These are phyloP conservation scores for Nitzschia sp. DNA, from an alignment of 108 stramenopile species.

Conservation along the genomic window DNA sequence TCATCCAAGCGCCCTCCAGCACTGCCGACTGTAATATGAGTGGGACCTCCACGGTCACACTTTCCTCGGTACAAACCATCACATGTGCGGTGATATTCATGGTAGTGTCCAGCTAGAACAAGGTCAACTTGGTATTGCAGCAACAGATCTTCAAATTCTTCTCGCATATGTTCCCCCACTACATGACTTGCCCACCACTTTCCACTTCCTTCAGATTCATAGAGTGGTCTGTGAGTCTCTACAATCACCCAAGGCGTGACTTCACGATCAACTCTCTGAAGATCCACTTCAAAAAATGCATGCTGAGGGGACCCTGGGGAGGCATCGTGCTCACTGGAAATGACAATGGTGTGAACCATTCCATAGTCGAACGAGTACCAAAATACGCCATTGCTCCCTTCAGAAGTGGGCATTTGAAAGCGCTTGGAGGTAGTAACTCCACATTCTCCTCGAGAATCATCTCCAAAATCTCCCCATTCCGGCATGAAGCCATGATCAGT, in stretches of 20 bases:
- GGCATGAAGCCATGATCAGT: slow-evolving; percentile 55
- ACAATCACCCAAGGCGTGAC: slow-evolving; percentile 83
- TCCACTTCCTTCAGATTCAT: slow-evolving; percentile 38
- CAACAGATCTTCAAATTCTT: slow-evolving; percentile 73
- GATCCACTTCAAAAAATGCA: slow-evolving; percentile 54
- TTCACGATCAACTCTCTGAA: slow-evolving; percentile 56
- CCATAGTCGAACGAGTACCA: slow-evolving; percentile 71
- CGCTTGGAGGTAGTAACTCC: slow-evolving; percentile 66
- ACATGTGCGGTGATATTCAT: slow-evolving; percentile 69
- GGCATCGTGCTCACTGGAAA: slow-evolving; percentile 72
- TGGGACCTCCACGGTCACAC: slow-evolving; percentile 54
- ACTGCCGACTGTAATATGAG: slow-evolving; percentile 62
- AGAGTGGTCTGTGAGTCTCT: slow-evolving; percentile 80
- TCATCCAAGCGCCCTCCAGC: slow-evolving; percentile 44
- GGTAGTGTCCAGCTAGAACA: slow-evolving; percentile 75
- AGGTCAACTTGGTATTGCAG: slow-evolving; percentile 64
- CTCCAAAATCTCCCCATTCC: slow-evolving; percentile 57
- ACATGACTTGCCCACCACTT: slow-evolving; percentile 35
- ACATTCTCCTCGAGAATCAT: slow-evolving; percentile 76
- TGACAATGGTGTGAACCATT: slow-evolving; percentile 62
- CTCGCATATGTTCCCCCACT: slow-evolving; percentile 52
- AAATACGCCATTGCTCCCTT: slow-evolving; percentile 62
- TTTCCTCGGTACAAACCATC: slow-evolving; percentile 53
- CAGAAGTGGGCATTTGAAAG: slow-evolving; percentile 63
- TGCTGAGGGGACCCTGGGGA: slow-evolving; percentile 64